Base-by-base conservation (phyloP, 2,329 filamentous ascomycete genomes). In the Fusarium algeriense region DNA sequence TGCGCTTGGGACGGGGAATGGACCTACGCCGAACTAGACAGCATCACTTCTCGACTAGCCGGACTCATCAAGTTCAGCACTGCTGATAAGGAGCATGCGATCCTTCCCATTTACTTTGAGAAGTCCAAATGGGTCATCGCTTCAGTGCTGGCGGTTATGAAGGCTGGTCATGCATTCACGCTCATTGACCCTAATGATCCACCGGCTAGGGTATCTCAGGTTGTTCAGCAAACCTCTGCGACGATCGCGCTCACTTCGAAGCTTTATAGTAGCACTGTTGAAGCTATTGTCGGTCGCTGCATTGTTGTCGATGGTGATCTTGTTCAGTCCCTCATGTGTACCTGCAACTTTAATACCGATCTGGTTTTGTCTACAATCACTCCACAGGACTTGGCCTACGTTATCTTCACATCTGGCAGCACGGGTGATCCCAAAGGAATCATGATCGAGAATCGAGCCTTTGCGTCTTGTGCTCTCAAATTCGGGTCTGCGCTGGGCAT, bases 371-470 rank as follows among this genome's bases (percentile, higher is more conserved):
- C 26, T 1, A 7, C 3, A 6, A n/a, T 35, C 3, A 10, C 5
- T 1, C 20, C 59, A 0, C 1, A 32, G 5, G 59, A 65, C 7
- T 7, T 65, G 19, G 64, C 64, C 8, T 65, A 65, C 12, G 49
- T 65, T 10, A 56, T 75, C 2, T 76, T 76, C 23, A 76, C 73
- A 0, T 76, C 74, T 1, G 74, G 74, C 3, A 74, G 65, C 19
- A 76, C 74, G 0, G 75, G 71, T 0, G 55, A 59, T 6, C 73
- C 74, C 0, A 76, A 76, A 14, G 75, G 75, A 3, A 48, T 52
- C 30, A 57, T 58, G 45, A 64, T 53, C 14, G 43, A 56, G 7
- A 60, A 70, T 6, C 37, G 20, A 14, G 64, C 49, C 2, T 68
- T 69, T 17, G n/a, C 41, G 1, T 58, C 64, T 0, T 64, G 50